phyloP scores from a whole-genome alignment of 306 rosid species.

The Gastrolobium bilobum region DNA sequence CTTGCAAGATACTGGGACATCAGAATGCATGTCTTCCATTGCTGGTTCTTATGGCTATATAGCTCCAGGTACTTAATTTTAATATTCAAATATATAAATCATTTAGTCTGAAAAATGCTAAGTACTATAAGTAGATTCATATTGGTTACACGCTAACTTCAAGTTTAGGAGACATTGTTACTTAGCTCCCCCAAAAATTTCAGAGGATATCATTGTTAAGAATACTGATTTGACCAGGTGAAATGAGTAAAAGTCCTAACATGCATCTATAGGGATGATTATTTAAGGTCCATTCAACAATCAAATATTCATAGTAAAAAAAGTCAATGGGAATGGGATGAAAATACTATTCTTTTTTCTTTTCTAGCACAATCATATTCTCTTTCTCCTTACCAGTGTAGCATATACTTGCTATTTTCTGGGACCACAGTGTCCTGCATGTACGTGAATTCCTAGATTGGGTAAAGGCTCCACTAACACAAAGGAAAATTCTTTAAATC shows the following conservation, averaged over 20 bases:
- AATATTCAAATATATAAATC: not conserved
- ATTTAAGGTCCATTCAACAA: conserved; percentile 35
- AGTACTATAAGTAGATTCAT: conserved; percentile 8
- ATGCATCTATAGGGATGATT: conserved; percentile 31
- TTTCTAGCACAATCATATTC: conserved; percentile 37
- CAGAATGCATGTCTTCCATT: conserved; percentile 96
- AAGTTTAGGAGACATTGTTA: conserved; percentile 34
- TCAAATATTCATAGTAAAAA: conserved; percentile 37
- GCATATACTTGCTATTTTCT: conserved; percentile 46
- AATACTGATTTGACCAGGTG: conserved; percentile 19
- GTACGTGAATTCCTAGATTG: conserved; percentile 62
- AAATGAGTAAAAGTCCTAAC: conserved; percentile 19
- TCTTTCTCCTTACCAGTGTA: conserved; percentile 29
- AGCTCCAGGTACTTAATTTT: conserved; percentile 81
- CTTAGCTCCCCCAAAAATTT: not conserved
- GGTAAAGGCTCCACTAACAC: conserved; percentile 69
- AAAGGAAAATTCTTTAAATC: conserved; percentile 61
- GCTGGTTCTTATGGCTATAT: conserved; percentile 97
- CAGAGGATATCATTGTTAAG: conserved; percentile 5
- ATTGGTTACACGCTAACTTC: conserved; percentile 7
- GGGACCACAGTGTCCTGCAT: conserved; percentile 52
- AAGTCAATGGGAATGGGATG: conserved; percentile 19
- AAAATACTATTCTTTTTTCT: conserved; percentile 13
- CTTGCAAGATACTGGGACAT: conserved; percentile 80
- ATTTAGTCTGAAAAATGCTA: conserved; percentile 2